phyloP scores from a whole-genome alignment of 129 eudicot genomes.

The Flaveria sonorensis region DNA sequence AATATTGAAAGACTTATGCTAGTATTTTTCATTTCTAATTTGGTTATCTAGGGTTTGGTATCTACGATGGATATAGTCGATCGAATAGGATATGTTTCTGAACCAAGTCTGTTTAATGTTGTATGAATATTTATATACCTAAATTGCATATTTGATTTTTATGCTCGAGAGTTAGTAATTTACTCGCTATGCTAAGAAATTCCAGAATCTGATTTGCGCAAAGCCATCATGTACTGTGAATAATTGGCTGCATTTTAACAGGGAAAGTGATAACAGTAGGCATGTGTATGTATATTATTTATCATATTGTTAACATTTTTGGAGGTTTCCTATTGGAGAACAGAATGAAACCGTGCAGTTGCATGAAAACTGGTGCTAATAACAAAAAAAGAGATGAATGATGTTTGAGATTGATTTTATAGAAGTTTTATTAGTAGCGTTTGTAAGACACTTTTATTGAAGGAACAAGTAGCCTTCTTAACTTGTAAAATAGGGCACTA shows the following conservation, averaged over 20 bases:
- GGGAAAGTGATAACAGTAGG: constrained; percentile 5
- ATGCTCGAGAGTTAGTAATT: constrained; percentile 6
- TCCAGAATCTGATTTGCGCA: constrained; percentile 11
- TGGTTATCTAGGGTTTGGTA: constrained; percentile 21
- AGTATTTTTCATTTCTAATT: constrained; percentile 3
- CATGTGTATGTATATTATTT: neutral
- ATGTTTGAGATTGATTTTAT: neutral
- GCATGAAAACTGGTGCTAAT: constrained; percentile 10
- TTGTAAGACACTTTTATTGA: neutral
- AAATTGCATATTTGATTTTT: constrained; percentile 13
- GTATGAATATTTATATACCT: constrained; percentile 16
- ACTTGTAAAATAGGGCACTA: neutral
- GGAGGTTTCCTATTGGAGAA: constrained; percentile 15
- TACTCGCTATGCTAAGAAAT: constrained; percentile 12
- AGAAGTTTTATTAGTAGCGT: neutral
- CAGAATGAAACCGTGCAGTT: neutral
- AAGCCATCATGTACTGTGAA: constrained; percentile 2
- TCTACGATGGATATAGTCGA: constrained; percentile 19
- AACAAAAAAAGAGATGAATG: neutral
- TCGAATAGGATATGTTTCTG: constrained; percentile 17
- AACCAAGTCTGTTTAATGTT: constrained; percentile 5
- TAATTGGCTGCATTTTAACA: neutral
- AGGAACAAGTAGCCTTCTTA: neutral
- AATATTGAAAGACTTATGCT: neutral
- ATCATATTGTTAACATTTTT: neutral